phyloP scores from a whole-genome alignment of 1,284 basidiomycete species.

The Fomitopsis schrenkii region DNA sequence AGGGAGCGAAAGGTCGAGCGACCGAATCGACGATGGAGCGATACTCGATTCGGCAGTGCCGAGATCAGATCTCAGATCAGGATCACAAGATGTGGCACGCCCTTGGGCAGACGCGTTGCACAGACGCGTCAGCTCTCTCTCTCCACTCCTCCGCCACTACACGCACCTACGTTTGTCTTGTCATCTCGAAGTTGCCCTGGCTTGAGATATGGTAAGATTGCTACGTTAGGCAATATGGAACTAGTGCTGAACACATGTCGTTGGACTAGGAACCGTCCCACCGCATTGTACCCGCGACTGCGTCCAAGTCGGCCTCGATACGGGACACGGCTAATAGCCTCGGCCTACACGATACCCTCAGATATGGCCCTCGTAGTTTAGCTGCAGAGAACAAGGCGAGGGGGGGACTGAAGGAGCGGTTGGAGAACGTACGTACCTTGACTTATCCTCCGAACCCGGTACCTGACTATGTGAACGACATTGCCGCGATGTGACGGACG shows the following conservation, averaged over 20 bases:
- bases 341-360: slow-evolving; percentile 77
- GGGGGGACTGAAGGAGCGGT: slow-evolving; percentile 52
- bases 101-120: not conserved
- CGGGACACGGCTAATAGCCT: slow-evolving; percentile 65
- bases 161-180: not conserved
- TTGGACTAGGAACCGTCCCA: slow-evolving; percentile 54
- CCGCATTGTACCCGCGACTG: slow-evolving; percentile 58
- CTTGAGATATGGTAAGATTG: not conserved
- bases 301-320: slow-evolving; percentile 60
- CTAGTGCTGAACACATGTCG: not conserved
- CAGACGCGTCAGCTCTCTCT: not conserved
- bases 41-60: not conserved
- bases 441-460: not conserved
- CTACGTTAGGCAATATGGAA: too few relatives aligned
- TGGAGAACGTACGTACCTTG: slow-evolving; percentile 60
- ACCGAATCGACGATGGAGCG: not conserved
- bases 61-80: not conserved
- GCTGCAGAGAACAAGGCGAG: slow-evolving; percentile 63
- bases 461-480: not conserved
- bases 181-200: not conserved
- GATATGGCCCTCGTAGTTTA: slow-evolving; percentile 72
- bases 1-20: not conserved
- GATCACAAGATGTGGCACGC: not conserved
- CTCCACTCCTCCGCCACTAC: not conserved
- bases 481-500: not conserved